Evolutionary conservation across 2,329 filamentous ascomycete species (phyloP).

Genomic region (Aspergillus proliferans): DNA sequence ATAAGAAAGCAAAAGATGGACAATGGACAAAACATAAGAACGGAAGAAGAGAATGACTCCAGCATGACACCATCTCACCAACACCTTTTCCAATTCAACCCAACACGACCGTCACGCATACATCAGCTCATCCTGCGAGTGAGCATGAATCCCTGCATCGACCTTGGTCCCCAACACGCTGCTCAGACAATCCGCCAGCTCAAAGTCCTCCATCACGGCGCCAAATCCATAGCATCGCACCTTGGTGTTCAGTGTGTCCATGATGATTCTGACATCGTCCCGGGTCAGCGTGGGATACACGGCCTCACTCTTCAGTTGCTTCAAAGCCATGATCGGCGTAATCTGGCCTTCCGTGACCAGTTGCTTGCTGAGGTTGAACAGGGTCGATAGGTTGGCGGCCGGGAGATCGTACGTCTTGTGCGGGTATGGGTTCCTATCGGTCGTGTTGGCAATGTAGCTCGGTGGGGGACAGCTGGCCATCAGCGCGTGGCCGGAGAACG

Average conservation of each 20-base stretch:
- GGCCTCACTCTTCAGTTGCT: constrained; percentile 68
- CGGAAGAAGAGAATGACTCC: too few species aligned
- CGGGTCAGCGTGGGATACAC: constrained; percentile 59
- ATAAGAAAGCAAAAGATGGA: too few species aligned
- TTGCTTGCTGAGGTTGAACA: constrained; percentile 76
- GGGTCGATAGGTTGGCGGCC: constrained; percentile 68
- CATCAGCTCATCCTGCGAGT: constrained; percentile 26
- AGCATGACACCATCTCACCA: too few species aligned
- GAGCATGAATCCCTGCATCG: constrained; percentile 19
- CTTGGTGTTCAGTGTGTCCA: constrained; percentile 69
- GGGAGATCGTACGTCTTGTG: constrained; percentile 74
- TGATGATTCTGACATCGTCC: constrained; percentile 65
- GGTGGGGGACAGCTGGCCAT: constrained; percentile 88
- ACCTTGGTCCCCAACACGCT: constrained; percentile 52
- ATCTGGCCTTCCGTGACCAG: constrained; percentile 76
- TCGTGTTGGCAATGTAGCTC: constrained; percentile 51
- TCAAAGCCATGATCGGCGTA: constrained; percentile 93
- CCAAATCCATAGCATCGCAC: constrained; percentile 85
- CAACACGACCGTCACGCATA: constrained; percentile 19
- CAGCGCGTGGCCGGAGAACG: constrained; percentile 75
- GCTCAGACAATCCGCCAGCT: constrained; percentile 65
- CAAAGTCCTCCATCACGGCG: constrained; percentile 63
- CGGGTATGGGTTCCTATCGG: constrained; percentile 49
- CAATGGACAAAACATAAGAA: too few species aligned
- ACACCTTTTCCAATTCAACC: not conserved